Evolutionary conservation across 2,329 filamentous ascomycete species (phyloP), one percentile per base, ranked within the genome.

Genomic region (Calonectria hongkongensis): DNA sequence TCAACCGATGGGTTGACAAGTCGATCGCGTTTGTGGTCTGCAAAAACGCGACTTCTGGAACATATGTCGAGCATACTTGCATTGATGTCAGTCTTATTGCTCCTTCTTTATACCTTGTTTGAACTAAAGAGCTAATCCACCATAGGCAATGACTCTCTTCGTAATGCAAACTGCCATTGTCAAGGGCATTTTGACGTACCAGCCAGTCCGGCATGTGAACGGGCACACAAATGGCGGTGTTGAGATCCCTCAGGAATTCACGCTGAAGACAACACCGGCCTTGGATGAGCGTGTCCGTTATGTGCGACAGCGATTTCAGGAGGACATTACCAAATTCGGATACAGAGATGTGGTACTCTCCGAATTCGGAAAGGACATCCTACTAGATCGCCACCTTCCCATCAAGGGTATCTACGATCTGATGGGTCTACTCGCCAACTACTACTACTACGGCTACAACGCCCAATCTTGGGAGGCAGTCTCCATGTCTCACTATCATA

Each of bases 401-500:
- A 69, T 71, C 68, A 75, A 75, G 30, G 73, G 71, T 4, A 70
- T 73, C 27, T 73, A 47, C 2, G 73, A 75, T 8, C 48, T 73
- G 15, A 75, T 75, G 71, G 48, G 65, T 4, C 50, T 69, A 16
- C 73, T 75, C 30, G 71, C 68, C 25, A 71, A 68, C 56, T 69
- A 73, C 47, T 75, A 73, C 28, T 73, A 69, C 56, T 71, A 69
- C 21, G 73, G 73, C 51, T 69, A 69, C 28, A 75, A 73, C 25
- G 65, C 68, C 6, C 71, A 63, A 2, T 73, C 65, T 4, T 75
- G 73, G 73, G 68, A 71, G 41, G 71, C 73, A 13, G 41, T 75
- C 9, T 75, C 73, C 18, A 75, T 73, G 71, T 68, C 68, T 4
- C 73, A 75, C 66, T 75, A 73, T 51, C 73, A 75, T 68, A 73